Evolutionary conservation across 2,329 filamentous ascomycete genomes (phyloP).

Genomic region (Cytospora piceicola): DNA sequence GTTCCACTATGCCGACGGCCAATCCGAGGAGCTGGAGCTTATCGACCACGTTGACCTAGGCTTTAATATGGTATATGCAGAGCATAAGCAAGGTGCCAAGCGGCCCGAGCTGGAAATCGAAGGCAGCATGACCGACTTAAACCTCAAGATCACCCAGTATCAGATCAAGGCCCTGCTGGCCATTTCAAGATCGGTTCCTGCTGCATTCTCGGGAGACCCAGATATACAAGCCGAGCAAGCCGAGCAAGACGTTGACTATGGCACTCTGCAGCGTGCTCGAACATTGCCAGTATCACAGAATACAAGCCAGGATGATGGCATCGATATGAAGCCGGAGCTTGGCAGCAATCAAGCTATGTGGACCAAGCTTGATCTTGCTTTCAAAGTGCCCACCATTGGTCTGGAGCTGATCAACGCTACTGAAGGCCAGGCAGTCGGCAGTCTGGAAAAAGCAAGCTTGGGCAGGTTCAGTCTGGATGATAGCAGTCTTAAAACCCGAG

Average conservation of each 20-base stretch:
- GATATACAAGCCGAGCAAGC: slow-evolving; percentile 75
- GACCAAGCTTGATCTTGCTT: slow-evolving; percentile 92
- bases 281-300: slow-evolving; percentile 55
- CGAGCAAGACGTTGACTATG: slow-evolving; percentile 71
- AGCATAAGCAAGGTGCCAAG: slow-evolving; percentile 76
- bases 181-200: slow-evolving; percentile 83
- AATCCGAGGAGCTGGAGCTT: slow-evolving; percentile 87
- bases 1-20: slow-evolving; percentile 75
- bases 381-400: slow-evolving; percentile 85
- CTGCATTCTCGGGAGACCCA: slow-evolving; percentile 77
- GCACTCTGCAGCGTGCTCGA: slow-evolving; percentile 51
- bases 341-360: slow-evolving; percentile 71
- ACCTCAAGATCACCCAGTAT: slow-evolving; percentile 84
- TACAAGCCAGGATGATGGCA: slow-evolving; percentile 48
- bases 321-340: slow-evolving; percentile 71
- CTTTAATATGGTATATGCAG: slow-evolving; percentile 89
- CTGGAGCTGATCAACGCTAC: slow-evolving; percentile 83
- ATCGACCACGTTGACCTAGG: slow-evolving; percentile 96
- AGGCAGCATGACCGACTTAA: slow-evolving; percentile 90
- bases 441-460: slow-evolving; percentile 77
- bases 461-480: slow-evolving; percentile 95
- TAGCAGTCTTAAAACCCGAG: slow-evolving; percentile 86
- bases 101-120: slow-evolving; percentile 91
- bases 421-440: slow-evolving; percentile 76
- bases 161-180: slow-evolving; percentile 90